Base-by-base conservation (phyloP, 2,329 filamentous ascomycete genomes). In the Alternaria burnsii region DNA sequence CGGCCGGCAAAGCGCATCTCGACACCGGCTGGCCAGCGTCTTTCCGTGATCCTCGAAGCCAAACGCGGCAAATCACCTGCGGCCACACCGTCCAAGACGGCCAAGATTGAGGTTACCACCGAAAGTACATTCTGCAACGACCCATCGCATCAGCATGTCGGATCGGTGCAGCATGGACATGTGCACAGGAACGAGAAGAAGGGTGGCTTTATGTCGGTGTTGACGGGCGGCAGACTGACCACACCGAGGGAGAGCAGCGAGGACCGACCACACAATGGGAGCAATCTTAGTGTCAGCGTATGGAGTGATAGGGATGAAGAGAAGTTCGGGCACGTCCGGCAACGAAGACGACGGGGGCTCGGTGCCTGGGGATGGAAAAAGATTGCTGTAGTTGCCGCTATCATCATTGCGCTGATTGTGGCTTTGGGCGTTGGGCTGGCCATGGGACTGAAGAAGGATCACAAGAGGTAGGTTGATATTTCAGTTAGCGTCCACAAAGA, bases 1-100 rank as follows among this genome's bases (percentile, higher is more conserved):
- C 75, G 74, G 7, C 73, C 75, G 22, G 70, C 78, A 16, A 80
- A 80, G 67, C 77, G 78, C 42, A 81, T 82, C 51, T 79, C 78
- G 4, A 80, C 79, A 28, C 77, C 78, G 50, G 79, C 79, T 24
- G 80, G 79, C 32, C 72, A 78, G 52, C 77, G 80, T 26, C 73
- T 82, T 5, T 80, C 79, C 26, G 69, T 77, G 7, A 79, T 82
- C 46, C 72, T 81, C 62, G 78, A 80, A 44, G 61, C 65, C 24
- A 66, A 63, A 44, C 58, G 61, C n/a, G 55, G 61, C 34, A 71
- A 70, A 46, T 54, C 69, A 3, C 63, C 67, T 36, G 42, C 58
- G 9, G 69, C 70, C 5, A 10, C 36, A 10, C 36, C 36, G 8
- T 62, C 68, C 14, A 40, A 28, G 14, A 22, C 44, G 1, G 58